Base-by-base conservation (phyloP, 106 monocot species). In the Allium cepa region DNA sequence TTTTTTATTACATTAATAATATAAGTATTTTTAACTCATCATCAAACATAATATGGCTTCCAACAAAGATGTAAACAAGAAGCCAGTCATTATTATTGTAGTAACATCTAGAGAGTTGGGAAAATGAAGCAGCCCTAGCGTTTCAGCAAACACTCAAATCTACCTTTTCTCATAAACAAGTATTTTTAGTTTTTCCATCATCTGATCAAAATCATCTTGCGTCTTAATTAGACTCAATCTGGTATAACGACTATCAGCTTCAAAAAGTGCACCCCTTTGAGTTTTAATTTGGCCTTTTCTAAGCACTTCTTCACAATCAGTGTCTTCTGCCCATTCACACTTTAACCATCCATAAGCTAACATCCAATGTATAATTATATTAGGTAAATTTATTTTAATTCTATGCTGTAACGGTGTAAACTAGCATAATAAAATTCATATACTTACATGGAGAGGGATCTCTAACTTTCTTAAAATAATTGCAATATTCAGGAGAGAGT, bases 301-400 rank as follows among this genome's bases (percentile, higher is more conserved):
- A 26, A 89, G 69, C 11, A 82, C 79, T 22, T 68, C 72, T 8
- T 26, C 14, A 63, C 93, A 94, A 36, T 36, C 36, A 36, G 36
- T 36, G 57, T 90, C 86, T 71, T 86, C 83, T 47, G 79, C 83
- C 63, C 18, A 58, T 73, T 94, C 86, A 66, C 93, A 94, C 61
- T 87, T 94, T 58, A 94, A 15, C 88, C 89, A 94, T 13, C 76
- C 93, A 72, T 90, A 94, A 67, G 89, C 93, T 93, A 80, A 52
- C 1, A 47, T 36, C 36, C 36, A 36, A 36, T 36, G 36, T 36
- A 36, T 2, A 56, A 59, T 52, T 50, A 52, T 56, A 13, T 66
- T 12, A 49, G 17, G 28, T 47, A 36, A 36, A 36, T 36, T 36
- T 36, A 9, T 11, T 6, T 17, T 47, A 12, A 66, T 60, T 9